Evolutionary conservation across 2,329 filamentous ascomycete genomes (phyloP).

Genomic region (Hortaea werneckii): DNA sequence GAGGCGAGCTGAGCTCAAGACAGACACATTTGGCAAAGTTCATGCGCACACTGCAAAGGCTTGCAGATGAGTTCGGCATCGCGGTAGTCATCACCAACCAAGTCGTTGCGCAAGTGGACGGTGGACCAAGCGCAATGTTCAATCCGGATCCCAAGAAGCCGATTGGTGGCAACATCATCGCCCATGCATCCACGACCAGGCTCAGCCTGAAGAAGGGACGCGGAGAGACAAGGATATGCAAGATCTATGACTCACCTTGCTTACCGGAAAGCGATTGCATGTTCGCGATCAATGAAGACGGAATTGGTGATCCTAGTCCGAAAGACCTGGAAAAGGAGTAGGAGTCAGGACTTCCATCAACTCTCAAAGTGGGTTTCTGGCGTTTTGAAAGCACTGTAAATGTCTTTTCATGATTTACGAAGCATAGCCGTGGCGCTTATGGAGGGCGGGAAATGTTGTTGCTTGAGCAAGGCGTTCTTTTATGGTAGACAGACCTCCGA

Average conservation of each 20-base stretch:
- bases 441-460: background rate
- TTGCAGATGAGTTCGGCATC: conserved; percentile 79
- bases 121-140: conserved; percentile 94
- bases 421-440: conserved; percentile 2
- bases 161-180: conserved; percentile 97
- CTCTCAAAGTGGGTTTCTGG: too few species aligned
- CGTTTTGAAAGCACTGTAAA: too few species aligned
- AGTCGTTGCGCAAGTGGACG: conserved; percentile 95
- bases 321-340: conserved; percentile 85
- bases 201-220: conserved; percentile 92
- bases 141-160: conserved; percentile 99
- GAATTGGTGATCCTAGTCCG: conserved; percentile 87
- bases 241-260: conserved; percentile 98
- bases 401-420: conserved; percentile 2
- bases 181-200: conserved; percentile 89
- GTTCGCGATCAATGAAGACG: conserved; percentile 95
- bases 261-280: conserved; percentile 91
- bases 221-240: conserved; percentile 91
- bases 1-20: conserved; percentile 87
- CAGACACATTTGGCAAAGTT: conserved; percentile 86
- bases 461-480: background rate
- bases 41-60: conserved; percentile 70
- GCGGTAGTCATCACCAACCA: conserved; percentile 98
- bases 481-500: background rate
- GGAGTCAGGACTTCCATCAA: background rate